Percentiles rank a stretch among this genome's conserved stretches.
These are phyloP conservation scores for Penicillium soppii DNA, from an alignment of 495 filamentous ascomycete genomes.

Conservation along the genomic window DNA sequence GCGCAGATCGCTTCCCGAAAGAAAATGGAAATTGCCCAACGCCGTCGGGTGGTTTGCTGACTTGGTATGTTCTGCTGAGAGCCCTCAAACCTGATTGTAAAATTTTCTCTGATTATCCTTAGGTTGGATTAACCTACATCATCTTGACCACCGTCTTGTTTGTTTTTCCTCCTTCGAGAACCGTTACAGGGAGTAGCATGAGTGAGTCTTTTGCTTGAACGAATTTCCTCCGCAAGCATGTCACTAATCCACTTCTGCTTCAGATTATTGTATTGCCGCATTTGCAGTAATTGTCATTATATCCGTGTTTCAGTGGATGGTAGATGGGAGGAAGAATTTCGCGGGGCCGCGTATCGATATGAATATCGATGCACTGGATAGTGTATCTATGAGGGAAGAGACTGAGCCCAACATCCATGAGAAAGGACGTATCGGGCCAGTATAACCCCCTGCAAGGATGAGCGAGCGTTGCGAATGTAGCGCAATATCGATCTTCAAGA, in stretches of 20 bases:
- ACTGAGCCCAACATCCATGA: not conserved
- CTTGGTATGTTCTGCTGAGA: conserved; percentile 36
- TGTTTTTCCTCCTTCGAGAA: conserved; percentile 65
- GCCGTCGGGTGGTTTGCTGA: conserved; percentile 62
- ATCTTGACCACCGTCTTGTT: conserved; percentile 70
- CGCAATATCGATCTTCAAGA: too few species aligned
- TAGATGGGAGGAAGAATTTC: conserved; percentile 68
- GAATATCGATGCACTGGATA: conserved; percentile 14
- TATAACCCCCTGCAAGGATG: too few species aligned
- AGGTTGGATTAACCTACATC: conserved; percentile 64
- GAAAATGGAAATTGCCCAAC: conserved; percentile 58
- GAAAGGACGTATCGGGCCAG: conserved; percentile 3
- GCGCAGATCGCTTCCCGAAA: conserved; percentile 56
- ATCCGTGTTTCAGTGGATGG: conserved; percentile 62
- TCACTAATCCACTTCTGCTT: not conserved
- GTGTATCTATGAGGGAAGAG: not conserved
- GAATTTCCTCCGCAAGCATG: not conserved
- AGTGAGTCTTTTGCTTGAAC: conserved; percentile 43
- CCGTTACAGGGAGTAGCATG: conserved; percentile 66
- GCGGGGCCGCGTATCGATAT: conserved; percentile 55
- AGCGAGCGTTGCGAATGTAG: too few species aligned
- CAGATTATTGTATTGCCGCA: conserved; percentile 66
- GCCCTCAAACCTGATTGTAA: conserved; percentile 21
- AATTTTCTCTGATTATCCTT: not conserved
- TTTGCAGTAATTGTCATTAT: conserved; percentile 67